phyloP scores from a whole-genome alignment of 345 rosid species.

The Erysimum cheiranthoides region DNA sequence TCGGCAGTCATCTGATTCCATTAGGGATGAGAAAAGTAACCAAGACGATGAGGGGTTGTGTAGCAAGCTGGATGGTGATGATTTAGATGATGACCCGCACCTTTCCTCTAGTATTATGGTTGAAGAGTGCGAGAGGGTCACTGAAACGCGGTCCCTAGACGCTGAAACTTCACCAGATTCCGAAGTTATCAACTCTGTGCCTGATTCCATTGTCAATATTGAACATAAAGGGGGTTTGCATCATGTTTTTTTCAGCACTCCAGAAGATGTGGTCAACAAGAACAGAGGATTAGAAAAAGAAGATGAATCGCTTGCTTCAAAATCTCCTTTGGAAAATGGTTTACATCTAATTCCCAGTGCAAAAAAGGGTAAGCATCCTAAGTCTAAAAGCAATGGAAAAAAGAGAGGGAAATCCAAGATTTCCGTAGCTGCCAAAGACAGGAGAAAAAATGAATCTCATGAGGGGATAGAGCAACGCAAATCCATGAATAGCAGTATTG shows the following conservation, averaged over 20 bases:
- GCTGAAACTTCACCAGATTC: constrained; percentile 98
- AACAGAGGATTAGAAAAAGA: constrained; percentile 63
- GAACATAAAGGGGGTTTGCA: constrained; percentile 52
- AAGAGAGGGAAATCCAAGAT: constrained; percentile 56
- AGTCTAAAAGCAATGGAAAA: constrained; percentile 57
- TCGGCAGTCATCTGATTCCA: constrained; percentile 44
- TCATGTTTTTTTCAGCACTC: constrained; percentile 49
- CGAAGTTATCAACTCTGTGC: constrained; percentile 83
- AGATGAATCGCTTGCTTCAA: constrained; percentile 41
- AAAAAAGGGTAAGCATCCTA: constrained; percentile 52
- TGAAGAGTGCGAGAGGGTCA: constrained; percentile 50
- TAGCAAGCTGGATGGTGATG: constrained; percentile 55
- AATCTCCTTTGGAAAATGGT: constrained; percentile 44
- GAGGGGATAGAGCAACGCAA: constrained; percentile 46
- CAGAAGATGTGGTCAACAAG: constrained; percentile 43
- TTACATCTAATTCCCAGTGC: constrained; percentile 41
- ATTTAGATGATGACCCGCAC: constrained; percentile 44
- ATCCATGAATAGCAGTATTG: constrained; percentile 47
- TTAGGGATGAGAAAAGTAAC: constrained; percentile 47
- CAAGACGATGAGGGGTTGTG: constrained; percentile 42
- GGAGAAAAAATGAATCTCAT: constrained; percentile 49
- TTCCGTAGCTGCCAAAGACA: constrained; percentile 53
- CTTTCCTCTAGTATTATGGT: constrained; percentile 47
- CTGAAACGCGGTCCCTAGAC: constrained; percentile 56
- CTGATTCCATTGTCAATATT: constrained; percentile 58